Conservation (phyloP, 148 eudicot species). For the Cornus suecica region DNA sequence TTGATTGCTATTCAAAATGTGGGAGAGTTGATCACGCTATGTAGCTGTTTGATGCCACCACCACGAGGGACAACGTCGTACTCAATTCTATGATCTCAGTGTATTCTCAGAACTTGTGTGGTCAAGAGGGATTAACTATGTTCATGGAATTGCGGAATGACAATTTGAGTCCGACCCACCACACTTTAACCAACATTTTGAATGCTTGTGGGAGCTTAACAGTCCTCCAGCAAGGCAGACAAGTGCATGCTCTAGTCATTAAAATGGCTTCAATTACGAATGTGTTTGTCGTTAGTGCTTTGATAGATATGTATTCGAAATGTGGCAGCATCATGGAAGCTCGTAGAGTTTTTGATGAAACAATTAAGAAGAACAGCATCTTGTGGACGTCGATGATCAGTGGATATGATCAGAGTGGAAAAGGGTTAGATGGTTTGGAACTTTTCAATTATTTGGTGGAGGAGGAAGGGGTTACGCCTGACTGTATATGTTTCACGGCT, state of each 20-base stretch:
- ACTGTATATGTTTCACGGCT: slow-evolving; percentile 42
- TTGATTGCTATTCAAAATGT: slow-evolving; percentile 42
- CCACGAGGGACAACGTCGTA: slow-evolving; percentile 24
- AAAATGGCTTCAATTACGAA: slow-evolving; percentile 31
- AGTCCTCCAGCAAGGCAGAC: slow-evolving; percentile 28
- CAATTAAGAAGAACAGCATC: slow-evolving; percentile 20
- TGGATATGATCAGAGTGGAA: slow-evolving; percentile 46
- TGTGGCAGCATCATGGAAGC: slow-evolving; percentile 33
- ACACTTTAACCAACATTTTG: slow-evolving; percentile 38
- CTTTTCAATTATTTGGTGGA: slow-evolving; percentile 31
- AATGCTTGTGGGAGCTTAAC: slow-evolving; percentile 38
- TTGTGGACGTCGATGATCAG: slow-evolving; percentile 42
- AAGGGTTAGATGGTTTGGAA: slow-evolving; percentile 30
- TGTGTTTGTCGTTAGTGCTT: slow-evolving; percentile 32
- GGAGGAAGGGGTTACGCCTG: slow-evolving; percentile 22
- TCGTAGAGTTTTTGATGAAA: slow-evolving; percentile 22
- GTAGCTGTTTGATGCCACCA: slow-evolving; percentile 21
- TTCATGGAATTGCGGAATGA: slow-evolving; percentile 26
- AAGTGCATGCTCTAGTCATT: slow-evolving; percentile 33
- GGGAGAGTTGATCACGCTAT: slow-evolving; percentile 29
- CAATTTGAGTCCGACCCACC: slow-evolving; percentile 22
- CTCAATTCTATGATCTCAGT: slow-evolving; percentile 43
- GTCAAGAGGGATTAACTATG: slow-evolving; percentile 31
- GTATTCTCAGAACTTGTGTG: slow-evolving; percentile 24
- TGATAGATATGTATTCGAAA: slow-evolving; percentile 41